These are phyloP conservation scores for Antarctomyces pellizariae DNA, from an alignment of 495 filamentous ascomycete genomes.

Conservation along the genomic window DNA sequence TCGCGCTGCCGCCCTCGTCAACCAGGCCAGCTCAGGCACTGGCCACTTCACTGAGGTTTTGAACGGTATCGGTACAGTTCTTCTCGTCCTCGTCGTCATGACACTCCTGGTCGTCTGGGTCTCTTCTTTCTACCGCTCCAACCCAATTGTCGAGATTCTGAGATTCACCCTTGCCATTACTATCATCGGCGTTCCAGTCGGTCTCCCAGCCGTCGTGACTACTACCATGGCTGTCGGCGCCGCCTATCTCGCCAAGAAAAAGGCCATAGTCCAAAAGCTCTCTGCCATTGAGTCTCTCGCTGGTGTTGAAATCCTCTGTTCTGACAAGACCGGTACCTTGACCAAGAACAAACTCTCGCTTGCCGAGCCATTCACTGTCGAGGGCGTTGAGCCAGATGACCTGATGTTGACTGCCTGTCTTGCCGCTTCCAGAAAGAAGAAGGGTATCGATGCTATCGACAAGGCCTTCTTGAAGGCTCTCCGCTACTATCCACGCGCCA, in stretches of 20 bases:
- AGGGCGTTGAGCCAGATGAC: constrained; percentile 56
- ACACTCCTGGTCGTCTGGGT: constrained; percentile 70
- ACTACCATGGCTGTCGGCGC: constrained; percentile 95
- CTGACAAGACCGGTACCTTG: constrained; percentile 86
- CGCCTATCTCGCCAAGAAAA: constrained; percentile 81
- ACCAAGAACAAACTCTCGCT: constrained; percentile 86
- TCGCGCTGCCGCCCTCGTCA: constrained; percentile 67
- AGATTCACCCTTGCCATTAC: constrained; percentile 71
- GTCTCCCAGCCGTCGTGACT: constrained; percentile 86
- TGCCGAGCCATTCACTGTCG: constrained; percentile 59
- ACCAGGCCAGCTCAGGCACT: constrained; percentile 38
- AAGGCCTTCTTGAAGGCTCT: constrained; percentile 78
- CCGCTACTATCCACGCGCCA: constrained; percentile 54
- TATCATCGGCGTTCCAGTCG: constrained; percentile 87
- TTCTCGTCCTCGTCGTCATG: constrained; percentile 59
- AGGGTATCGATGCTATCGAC: constrained; percentile 87
- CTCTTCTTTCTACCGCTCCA: constrained; percentile 66
- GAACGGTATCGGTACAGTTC: constrained; percentile 62
- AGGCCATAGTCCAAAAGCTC: constrained; percentile 91
- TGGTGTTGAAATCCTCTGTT: constrained; percentile 91
- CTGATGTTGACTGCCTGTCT: constrained; percentile 82
- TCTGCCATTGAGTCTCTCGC: constrained; percentile 86
- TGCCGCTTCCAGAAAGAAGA: constrained; percentile 80
- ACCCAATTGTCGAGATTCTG: constrained; percentile 48
- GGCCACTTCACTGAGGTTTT: constrained; percentile 84